Evolutionary conservation across 75 land plant species (phyloP).

Genomic region (Ceratopteris richardii): DNA sequence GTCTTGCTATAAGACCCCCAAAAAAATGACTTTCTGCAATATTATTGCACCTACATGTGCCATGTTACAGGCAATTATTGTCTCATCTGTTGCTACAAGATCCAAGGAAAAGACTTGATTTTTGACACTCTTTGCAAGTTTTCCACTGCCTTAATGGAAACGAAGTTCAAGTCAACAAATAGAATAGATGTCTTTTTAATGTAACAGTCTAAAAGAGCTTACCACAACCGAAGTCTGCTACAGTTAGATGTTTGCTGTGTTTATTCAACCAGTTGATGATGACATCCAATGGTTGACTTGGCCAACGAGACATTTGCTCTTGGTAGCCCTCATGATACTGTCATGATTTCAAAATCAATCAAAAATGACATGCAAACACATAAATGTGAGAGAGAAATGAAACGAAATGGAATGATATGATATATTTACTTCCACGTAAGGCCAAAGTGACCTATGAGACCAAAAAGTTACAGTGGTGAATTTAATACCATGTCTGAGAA

Average conservation of each 20-base stretch:
- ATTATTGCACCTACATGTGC: conserved; percentile 53
- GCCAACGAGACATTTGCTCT: conserved; percentile 98
- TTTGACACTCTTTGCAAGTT: conserved; percentile 67
- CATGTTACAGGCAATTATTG: conserved; percentile 98
- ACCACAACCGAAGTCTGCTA: conserved; percentile 99
- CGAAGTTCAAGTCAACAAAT: not conserved
- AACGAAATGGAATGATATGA: too few relatives aligned
- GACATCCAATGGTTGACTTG: conserved; percentile 67
- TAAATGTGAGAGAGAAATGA: too few relatives aligned
- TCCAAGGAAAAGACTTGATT: conserved; percentile 91
- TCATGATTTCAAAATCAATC: too few relatives aligned
- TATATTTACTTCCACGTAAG: too few relatives aligned
- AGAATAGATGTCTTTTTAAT: not conserved
- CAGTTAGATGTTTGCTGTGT: conserved; percentile 47
- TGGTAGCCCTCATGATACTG: conserved; percentile 98
- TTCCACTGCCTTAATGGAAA: conserved; percentile 62
- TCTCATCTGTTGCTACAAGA: conserved; percentile 71
- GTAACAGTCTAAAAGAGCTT: conserved; percentile 7
- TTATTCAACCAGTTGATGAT: conserved; percentile 80
- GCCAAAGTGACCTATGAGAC: too few relatives aligned
- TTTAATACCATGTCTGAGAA: too few relatives aligned
- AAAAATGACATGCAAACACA: too few relatives aligned
- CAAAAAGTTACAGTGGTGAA: too few relatives aligned
- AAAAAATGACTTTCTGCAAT: too few relatives aligned
- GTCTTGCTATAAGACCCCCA: too few relatives aligned